Conservation (phyloP, 108 stramenopile genomes). For the Nitzschia inconspicua region DNA sequence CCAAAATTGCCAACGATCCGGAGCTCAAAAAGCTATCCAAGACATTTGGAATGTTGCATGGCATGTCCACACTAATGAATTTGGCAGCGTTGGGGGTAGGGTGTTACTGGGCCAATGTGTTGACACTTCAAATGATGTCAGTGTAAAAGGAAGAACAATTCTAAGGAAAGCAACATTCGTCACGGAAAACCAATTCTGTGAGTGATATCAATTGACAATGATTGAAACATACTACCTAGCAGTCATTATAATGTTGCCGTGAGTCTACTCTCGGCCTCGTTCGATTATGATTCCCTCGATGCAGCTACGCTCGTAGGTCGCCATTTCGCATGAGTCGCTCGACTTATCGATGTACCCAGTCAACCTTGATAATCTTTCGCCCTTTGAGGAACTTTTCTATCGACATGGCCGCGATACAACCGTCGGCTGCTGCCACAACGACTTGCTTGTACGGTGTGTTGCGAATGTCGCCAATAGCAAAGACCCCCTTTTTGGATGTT, state of each 20-base stretch:
- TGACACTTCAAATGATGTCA: too few species aligned
- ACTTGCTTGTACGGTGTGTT: slow-evolving; percentile 69
- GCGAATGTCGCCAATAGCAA: slow-evolving; percentile 56
- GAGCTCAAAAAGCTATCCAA: slow-evolving; percentile 37
- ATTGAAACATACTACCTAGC: too few species aligned
- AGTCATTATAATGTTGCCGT: too few species aligned
- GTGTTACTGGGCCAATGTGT: slow-evolving; percentile 7
- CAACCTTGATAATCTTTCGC: slow-evolving; percentile 50
- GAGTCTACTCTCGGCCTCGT: too few species aligned
- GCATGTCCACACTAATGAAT: slow-evolving; percentile 49
- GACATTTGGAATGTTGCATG: slow-evolving; percentile 76
- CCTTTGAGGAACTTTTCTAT: slow-evolving; percentile 56
- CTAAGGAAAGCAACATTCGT: too few species aligned
- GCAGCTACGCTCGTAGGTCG: too few species aligned
- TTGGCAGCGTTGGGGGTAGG: slow-evolving; percentile 14
- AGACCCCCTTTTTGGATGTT: slow-evolving; percentile 40
- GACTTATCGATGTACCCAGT: slow-evolving; percentile 44
- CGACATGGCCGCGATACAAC: slow-evolving; percentile 59
- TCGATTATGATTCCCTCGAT: too few species aligned
- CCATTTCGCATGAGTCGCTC: too few species aligned
- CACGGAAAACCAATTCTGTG: too few species aligned
- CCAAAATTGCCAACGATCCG: slow-evolving; percentile 17
- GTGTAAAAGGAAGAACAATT: too few species aligned
- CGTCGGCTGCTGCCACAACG: slow-evolving; percentile 55
- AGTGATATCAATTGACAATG: too few species aligned